Evolutionary conservation across 2,329 filamentous ascomycete species (phyloP).

Genomic region (Pyrenochaeta sp.): DNA sequence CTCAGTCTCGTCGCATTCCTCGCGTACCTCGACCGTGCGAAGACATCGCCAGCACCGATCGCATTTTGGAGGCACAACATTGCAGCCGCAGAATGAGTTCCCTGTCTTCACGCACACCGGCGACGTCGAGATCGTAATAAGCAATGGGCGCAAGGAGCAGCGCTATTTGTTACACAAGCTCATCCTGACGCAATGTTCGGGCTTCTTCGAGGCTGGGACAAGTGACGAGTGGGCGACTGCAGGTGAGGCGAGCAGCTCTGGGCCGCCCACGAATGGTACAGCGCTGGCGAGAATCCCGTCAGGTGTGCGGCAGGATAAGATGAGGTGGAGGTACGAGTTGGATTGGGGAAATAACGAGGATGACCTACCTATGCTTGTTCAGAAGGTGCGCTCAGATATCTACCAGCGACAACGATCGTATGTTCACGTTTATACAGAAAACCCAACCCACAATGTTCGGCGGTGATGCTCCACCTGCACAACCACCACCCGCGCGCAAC

Average conservation of each 20-base stretch:
- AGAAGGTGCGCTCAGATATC: constrained; percentile 66
- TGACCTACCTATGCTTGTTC: constrained; percentile 87
- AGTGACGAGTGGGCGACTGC: constrained; percentile 77
- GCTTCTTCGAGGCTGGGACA: constrained; percentile 89
- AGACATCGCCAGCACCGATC: constrained; percentile 82
- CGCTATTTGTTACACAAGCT: constrained; percentile 87
- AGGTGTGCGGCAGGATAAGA: constrained; percentile 57
- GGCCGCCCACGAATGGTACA: constrained; percentile 33
- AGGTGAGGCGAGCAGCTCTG: constrained; percentile 35
- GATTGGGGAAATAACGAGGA: constrained; percentile 74
- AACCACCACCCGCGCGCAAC: constrained; percentile 65
- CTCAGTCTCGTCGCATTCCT: constrained; percentile 66
- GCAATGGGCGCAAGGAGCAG: constrained; percentile 74
- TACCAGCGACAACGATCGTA: background rate
- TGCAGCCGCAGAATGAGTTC: constrained; percentile 85
- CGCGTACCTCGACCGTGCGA: constrained; percentile 63
- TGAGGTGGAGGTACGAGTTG: constrained; percentile 86
- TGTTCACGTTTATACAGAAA: constrained; percentile 26
- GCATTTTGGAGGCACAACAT: constrained; percentile 74
- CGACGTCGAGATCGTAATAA: constrained; percentile 88
- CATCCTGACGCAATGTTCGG: constrained; percentile 87
- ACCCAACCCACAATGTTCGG: constrained; percentile 65
- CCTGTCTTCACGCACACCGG: constrained; percentile 89
- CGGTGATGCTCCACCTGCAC: constrained; percentile 53
- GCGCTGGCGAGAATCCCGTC: constrained; percentile 53